Evolutionary conservation across 2,329 filamentous ascomycete genomes (phyloP), one percentile per base, ranked within the genome.

Genomic region (Dactylellina drechsleri): DNA sequence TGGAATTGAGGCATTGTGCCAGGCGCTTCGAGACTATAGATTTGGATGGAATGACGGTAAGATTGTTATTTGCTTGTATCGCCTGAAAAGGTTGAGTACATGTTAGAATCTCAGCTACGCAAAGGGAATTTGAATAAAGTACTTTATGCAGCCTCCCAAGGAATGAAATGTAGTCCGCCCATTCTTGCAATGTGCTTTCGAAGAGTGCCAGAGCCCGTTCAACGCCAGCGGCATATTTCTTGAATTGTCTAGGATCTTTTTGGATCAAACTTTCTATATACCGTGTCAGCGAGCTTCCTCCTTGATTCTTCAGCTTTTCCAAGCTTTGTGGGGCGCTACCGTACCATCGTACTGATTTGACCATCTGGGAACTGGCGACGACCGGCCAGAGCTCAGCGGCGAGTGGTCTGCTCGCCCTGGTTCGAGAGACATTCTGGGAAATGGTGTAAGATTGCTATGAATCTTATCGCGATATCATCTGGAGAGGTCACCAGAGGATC

Each of bases 101-200:
- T 26, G 28, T 23, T 36, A 72, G 50, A 13, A 26, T 23, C 45
- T 31, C 16, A 18, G 43, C 5, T 47, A 47, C 20, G 26, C 7
- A 26, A 12, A 10, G 12, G 10, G 15, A 26, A 41, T 41, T 4
- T 13, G 26, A 26, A 8, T 8, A 2, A 5, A 28, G 79, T 81
- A 93, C 92, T 88, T 97, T 98, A 76, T 97, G 85, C 57, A 99
- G 85, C 76, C 92, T 89, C 81, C 92, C 96, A 66, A 99, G 84
- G 81, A 98, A 99, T 16, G 94, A 97, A 80, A 99, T 99, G 81
- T 99, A 99, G 83, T 99, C 95, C 57, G 96, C 95, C 95, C 95
- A 99, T 88, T 99, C 95, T 83, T 98, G 93, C 78, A 97, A 86
- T 31, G 92, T 89, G 43, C 77, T 77, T 81, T 99, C 95, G 84